Conservation (phyloP, 2,329 filamentous ascomycete genomes). For the Aspergillus costaricaensis region DNA sequence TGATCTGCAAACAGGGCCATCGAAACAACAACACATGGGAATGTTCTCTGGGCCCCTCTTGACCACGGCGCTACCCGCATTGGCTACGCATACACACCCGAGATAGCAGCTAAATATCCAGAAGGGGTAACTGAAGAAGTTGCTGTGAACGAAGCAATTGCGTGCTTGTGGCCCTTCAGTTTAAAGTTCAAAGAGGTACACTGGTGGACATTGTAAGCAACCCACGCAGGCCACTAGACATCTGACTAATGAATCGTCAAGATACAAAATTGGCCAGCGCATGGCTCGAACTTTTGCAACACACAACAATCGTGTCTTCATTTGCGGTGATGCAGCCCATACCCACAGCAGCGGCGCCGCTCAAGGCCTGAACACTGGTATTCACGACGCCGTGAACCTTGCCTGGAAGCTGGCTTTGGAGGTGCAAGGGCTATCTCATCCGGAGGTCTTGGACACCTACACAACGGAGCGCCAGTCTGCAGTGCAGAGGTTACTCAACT, state of each 20-base stretch:
- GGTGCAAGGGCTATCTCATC: neutral
- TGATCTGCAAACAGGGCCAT: neutral
- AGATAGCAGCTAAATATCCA: constrained; percentile 9
- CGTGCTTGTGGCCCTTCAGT: constrained; percentile 6
- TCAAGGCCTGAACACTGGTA: constrained; percentile 15
- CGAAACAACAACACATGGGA: constrained; percentile 12
- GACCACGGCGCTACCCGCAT: constrained; percentile 14
- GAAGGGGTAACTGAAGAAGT: constrained; percentile 2
- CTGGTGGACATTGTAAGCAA: constrained; percentile 13
- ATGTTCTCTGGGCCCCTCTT: constrained; percentile 16
- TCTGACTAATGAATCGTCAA: neutral
- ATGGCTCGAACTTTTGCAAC: constrained; percentile 2
- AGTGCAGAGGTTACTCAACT: constrained; percentile 7
- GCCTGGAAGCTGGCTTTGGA: constrained; percentile 11
- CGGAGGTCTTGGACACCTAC: constrained; percentile 6
- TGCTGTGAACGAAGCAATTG: constrained; percentile 4
- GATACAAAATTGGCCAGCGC: constrained; percentile 12
- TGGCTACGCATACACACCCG: constrained; percentile 8
- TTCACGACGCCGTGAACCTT: constrained; percentile 13
- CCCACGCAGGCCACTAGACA: too few relatives aligned
- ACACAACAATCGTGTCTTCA: neutral
- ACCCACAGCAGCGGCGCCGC: constrained; percentile 12
- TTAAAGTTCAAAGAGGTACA: constrained; percentile 5
- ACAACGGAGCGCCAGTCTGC: constrained; percentile 2
- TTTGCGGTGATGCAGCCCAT: constrained; percentile 12